A percentile compares a stretch with the other conserved stretches of the same genome.
These are phyloP conservation scores for Globisporangium solare DNA, from an alignment of 352 stramenopile genomes.

Conservation along the genomic window DNA sequence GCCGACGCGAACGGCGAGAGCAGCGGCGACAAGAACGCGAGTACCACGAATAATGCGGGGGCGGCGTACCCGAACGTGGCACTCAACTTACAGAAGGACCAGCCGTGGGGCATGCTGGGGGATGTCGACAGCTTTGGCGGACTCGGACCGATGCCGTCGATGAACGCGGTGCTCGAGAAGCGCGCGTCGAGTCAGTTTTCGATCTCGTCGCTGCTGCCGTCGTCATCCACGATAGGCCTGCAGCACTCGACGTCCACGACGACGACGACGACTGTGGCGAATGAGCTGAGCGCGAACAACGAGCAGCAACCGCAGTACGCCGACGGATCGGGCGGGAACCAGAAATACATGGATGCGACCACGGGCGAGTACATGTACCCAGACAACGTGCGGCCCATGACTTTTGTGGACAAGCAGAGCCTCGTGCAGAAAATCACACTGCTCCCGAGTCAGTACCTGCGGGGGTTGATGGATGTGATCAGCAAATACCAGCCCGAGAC, in stretches of 20 bases:
- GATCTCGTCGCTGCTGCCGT: conserved; percentile 63
- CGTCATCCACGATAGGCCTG: conserved; percentile 10
- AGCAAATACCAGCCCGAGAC: conserved; percentile 87
- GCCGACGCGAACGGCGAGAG: conserved; percentile 7
- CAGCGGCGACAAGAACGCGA: conserved; percentile 17
- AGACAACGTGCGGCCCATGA: conserved; percentile 81
- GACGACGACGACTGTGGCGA: neutral
- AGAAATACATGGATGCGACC: conserved; percentile 56
- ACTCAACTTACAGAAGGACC: conserved; percentile 66
- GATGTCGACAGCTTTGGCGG: conserved; percentile 63
- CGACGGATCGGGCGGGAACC: conserved; percentile 62
- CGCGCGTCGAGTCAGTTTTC: conserved; percentile 73
- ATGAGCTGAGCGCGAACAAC: conserved; percentile 26
- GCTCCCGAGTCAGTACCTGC: conserved; percentile 78
- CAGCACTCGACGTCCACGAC: conserved; percentile 9
- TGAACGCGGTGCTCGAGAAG: conserved; percentile 68
- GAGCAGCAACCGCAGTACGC: conserved; percentile 25
- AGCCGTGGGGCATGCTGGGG: conserved; percentile 66
- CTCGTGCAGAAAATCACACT: conserved; percentile 86
- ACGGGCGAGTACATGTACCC: conserved; percentile 86
- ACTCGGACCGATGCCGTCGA: conserved; percentile 62
- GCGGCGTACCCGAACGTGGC: conserved; percentile 38
- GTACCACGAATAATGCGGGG: conserved; percentile 1
- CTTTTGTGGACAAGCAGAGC: conserved; percentile 76
- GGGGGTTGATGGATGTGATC: conserved; percentile 84